Conservation (phyloP, 306 rosid genomes). For the Inga leiocalycina region DNA sequence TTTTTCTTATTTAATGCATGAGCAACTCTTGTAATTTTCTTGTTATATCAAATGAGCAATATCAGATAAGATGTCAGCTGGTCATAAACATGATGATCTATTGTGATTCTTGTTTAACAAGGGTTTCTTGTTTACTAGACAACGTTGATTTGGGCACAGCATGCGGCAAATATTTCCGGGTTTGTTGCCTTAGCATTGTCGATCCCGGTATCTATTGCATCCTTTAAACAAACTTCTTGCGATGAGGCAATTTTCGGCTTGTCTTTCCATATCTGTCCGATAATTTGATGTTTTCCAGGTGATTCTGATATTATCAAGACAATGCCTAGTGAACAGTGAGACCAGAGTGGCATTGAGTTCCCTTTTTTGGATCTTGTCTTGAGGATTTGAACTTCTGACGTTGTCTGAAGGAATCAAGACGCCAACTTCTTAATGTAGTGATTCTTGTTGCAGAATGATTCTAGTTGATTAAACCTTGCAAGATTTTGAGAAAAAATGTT, state of each 20-base stretch:
- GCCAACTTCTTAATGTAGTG: background rate
- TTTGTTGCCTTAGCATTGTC: constrained; percentile 82
- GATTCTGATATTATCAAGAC: constrained; percentile 58
- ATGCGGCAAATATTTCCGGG: constrained; percentile 80
- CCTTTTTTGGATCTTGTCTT: background rate
- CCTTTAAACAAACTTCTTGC: background rate
- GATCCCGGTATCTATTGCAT: constrained; percentile 62
- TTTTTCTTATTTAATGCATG: background rate
- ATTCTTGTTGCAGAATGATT: background rate
- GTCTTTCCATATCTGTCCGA: background rate
- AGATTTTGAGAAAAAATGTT: background rate
- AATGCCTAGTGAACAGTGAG: constrained; percentile 39
- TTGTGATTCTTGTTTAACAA: background rate
- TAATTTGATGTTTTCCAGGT: constrained; percentile 37
- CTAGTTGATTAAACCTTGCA: background rate
- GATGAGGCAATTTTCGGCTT: background rate
- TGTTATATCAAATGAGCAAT: background rate
- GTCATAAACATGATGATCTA: background rate
- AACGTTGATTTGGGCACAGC: constrained; percentile 85
- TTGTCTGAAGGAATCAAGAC: constrained; percentile 11
- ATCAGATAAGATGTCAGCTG: background rate
- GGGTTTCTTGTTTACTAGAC: constrained; percentile 38
- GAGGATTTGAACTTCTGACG: constrained; percentile 20
- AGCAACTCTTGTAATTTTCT: background rate
- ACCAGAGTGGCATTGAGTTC: constrained; percentile 2